Conservation (phyloP, 805 yeast genomes). For the Pichia scutulata region DNA sequence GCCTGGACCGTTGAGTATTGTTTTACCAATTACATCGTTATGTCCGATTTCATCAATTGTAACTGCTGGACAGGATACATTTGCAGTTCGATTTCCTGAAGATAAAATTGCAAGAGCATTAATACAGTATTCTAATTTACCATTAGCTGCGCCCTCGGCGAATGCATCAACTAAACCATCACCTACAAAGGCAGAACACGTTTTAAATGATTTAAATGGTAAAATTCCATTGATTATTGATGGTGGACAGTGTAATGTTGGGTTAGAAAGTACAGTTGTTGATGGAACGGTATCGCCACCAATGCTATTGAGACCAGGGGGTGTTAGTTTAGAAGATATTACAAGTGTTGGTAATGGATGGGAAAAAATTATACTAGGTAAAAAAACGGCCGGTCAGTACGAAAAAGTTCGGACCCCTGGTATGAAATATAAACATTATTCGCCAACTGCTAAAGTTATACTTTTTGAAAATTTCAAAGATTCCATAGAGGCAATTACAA, state of each 20-base stretch:
- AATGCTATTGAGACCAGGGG: slow-evolving; percentile 88
- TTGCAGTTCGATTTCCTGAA: slow-evolving; percentile 85
- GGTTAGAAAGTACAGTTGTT: slow-evolving; percentile 89
- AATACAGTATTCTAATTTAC: slow-evolving; percentile 75
- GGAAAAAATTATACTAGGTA: slow-evolving; percentile 57
- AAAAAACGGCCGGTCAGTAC: slow-evolving; percentile 49
- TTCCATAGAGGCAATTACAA: slow-evolving; percentile 30
- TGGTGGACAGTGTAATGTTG: slow-evolving; percentile 85
- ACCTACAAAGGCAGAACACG: slow-evolving; percentile 86
- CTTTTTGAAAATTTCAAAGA: slow-evolving; percentile 48
- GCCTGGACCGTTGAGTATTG: slow-evolving; percentile 94
- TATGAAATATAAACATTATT: slow-evolving; percentile 94
- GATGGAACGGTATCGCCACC: slow-evolving; percentile 87
- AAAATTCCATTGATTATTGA: slow-evolving; percentile 79
- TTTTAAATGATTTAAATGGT: slow-evolving; percentile 68
- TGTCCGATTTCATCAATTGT: slow-evolving; percentile 62
- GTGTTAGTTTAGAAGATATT: slow-evolving; percentile 76
- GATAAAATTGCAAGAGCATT: slow-evolving; percentile 88
- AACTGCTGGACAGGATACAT: slow-evolving; percentile 82
- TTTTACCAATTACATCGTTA: slow-evolving; percentile 51
- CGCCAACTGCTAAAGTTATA: slow-evolving; percentile 80
- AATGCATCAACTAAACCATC: slow-evolving; percentile 94
- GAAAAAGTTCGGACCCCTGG: slow-evolving; percentile 92
- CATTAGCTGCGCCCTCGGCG: slow-evolving; percentile 97
- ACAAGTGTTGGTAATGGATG: slow-evolving; percentile 50